phyloP scores from a whole-genome alignment of 108 stramenopile genomes.

The Skeletonema potamos region DNA sequence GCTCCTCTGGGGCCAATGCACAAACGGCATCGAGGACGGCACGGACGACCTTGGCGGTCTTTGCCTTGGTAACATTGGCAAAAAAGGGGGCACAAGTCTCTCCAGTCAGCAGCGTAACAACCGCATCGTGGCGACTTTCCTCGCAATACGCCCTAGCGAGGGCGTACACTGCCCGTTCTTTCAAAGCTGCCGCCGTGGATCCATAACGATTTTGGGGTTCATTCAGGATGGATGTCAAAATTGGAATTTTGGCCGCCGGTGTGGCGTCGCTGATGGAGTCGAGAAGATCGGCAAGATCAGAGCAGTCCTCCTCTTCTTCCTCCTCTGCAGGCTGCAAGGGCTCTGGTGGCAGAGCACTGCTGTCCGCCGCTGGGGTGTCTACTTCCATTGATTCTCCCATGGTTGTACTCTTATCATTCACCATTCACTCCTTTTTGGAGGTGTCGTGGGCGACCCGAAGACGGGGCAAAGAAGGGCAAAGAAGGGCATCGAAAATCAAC shows the following conservation, averaged over 20 bases:
- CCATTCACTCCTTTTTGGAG: neutral
- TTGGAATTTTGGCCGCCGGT: slow-evolving; percentile 43
- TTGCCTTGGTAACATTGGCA: slow-evolving; percentile 92
- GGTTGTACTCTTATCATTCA: neutral
- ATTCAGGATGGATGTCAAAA: slow-evolving; percentile 58
- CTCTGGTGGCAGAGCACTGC: neutral
- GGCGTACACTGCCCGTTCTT: slow-evolving; percentile 92
- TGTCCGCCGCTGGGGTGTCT: slow-evolving; percentile 8
- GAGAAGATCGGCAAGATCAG: slow-evolving; percentile 45
- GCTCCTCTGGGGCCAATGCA: slow-evolving; percentile 75
- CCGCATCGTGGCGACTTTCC: slow-evolving; percentile 57
- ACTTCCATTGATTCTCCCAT: slow-evolving; percentile 40
- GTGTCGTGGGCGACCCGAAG: neutral
- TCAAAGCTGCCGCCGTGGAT: slow-evolving; percentile 74
- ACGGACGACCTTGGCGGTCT: slow-evolving; percentile 97
- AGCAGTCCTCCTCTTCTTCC: slow-evolving; percentile 47
- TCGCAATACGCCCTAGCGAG: slow-evolving; percentile 87
- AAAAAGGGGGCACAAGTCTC: slow-evolving; percentile 78
- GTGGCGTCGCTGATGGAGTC: slow-evolving; percentile 38
- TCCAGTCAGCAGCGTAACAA: slow-evolving; percentile 86
- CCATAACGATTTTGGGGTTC: slow-evolving; percentile 61
- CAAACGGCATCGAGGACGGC: slow-evolving; percentile 95
- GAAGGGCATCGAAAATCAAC: neutral
- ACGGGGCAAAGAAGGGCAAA: neutral
- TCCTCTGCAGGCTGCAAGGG: neutral